A percentile compares a stretch with the other conserved stretches of the same genome.
phyloP scores from a whole-genome alignment of 2,329 filamentous ascomycete species.

The Orbilia ellipsospora region DNA sequence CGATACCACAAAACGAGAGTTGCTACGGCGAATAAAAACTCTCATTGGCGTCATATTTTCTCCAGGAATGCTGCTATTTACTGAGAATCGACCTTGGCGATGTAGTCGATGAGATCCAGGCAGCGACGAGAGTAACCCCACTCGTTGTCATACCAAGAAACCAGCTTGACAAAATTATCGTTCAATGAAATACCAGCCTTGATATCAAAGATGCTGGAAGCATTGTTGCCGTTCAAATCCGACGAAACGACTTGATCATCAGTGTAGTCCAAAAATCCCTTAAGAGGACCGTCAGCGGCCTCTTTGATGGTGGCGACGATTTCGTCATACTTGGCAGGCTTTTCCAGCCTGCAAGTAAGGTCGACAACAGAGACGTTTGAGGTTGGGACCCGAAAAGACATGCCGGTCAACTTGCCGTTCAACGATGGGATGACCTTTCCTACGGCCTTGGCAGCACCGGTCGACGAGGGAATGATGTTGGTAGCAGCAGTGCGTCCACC shows the following conservation, averaged over 20 bases:
- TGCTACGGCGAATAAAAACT: too few species aligned
- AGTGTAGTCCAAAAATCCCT: slow-evolving; percentile 93
- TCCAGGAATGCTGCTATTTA: slow-evolving; percentile 18
- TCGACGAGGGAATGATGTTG: slow-evolving; percentile 99
- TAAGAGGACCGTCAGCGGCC: slow-evolving; percentile 84
- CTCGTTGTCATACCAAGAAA: slow-evolving; percentile 99
- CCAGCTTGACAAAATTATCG: slow-evolving; percentile 98
- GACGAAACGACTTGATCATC: slow-evolving; percentile 96
- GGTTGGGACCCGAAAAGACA: slow-evolving; percentile 99
- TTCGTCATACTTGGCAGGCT: slow-evolving; percentile 84
- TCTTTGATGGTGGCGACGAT: slow-evolving; percentile 94
- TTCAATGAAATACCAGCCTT: slow-evolving; percentile 99
- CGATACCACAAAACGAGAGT: too few species aligned
- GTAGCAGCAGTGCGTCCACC: slow-evolving; percentile 98
- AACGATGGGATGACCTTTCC: slow-evolving; percentile 98
- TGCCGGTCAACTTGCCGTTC: slow-evolving; percentile 99
- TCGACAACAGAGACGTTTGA: slow-evolving; percentile 99
- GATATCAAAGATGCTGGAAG: slow-evolving; percentile 98
- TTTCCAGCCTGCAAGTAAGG: slow-evolving; percentile 92
- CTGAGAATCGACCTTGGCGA: slow-evolving; percentile 36
- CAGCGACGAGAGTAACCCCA: slow-evolving; percentile 99
- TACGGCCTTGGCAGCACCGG: slow-evolving; percentile 99
- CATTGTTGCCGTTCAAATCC: slow-evolving; percentile 90
- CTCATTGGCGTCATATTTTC: not conserved
- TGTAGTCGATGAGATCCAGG: slow-evolving; percentile 72